phyloP scores from a whole-genome alignment of 2,329 filamentous ascomycete genomes.

The Teratosphaeria nubilosa region DNA sequence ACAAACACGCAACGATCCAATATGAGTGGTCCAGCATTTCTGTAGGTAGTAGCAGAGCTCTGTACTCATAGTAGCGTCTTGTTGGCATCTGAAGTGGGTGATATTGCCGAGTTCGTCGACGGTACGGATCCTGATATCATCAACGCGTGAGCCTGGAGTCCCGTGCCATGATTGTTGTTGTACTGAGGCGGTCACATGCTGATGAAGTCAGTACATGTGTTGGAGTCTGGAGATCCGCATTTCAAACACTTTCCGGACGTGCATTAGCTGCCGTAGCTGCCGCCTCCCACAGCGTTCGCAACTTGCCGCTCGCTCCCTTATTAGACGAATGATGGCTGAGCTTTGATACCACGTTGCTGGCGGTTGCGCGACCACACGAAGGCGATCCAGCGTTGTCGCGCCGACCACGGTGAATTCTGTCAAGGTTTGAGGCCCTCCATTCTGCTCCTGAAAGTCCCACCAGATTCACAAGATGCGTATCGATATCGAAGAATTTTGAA shows the following conservation, averaged over 20 bases:
- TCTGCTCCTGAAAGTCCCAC: background rate
- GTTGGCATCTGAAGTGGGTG: no score
- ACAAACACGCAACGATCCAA: slow-evolving; percentile 10
- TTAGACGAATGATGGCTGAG: background rate
- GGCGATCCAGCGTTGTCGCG: background rate
- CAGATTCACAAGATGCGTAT: background rate
- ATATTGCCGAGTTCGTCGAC: no score
- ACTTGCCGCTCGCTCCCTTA: background rate
- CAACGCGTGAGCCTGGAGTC: no score
- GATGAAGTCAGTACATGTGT: no score
- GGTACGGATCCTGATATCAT: no score
- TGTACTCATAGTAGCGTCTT: no score
- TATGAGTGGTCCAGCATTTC: slow-evolving; percentile 15
- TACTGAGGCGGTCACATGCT: no score
- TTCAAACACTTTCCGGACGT: no score
- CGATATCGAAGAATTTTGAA: background rate
- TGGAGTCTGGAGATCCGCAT: background rate
- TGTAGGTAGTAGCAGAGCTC: slow-evolving; percentile 3
- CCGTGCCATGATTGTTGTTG: no score
- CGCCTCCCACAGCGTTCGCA: no score
- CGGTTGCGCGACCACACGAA: background rate
- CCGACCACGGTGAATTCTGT: background rate
- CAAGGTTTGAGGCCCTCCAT: background rate
- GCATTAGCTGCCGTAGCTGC: background rate
- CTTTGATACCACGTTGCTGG: background rate